Base-by-base conservation (phyloP, 768 basidiomycete genomes). In the Suillus weaverae region DNA sequence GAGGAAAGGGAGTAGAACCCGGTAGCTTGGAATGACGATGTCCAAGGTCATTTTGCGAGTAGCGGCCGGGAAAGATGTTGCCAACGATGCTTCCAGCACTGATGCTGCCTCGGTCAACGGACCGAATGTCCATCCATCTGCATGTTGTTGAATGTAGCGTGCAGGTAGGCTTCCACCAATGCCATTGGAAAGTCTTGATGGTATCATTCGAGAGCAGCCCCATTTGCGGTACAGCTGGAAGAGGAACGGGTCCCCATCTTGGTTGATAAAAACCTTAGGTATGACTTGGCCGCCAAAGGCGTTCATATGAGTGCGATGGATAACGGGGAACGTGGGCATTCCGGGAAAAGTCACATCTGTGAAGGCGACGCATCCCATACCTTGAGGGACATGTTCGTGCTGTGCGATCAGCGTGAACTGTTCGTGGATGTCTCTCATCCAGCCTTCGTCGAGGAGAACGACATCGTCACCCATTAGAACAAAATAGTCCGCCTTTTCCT, bases 191-290 rank as follows among this genome's bases (percentile, higher is more conserved):
- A 87, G 72, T 26, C 81, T 72, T 2, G 74, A 75, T 1, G 72
- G 18, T 22, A 86, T 72, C 84, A 86, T 84, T 10, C 33, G 67
- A 0, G 84, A 82, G 56, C 81, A 82, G 10, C 79, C 81, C 79
- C 83, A 88, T 7, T 84, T 81, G 13, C 86, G 81, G 68, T 88
- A 88, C 4, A 88, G 78, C 71, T 87, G 87, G 71, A 79, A 88
- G 1, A 88, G 69, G 71, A 80, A 88, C 0, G 85, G 83, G 60
- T 86, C 84, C 0, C 84, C 85, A 56, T 87, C 86, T 70, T 88
- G 86, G 65, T 87, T 86, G 50, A 85, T 70, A 70, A 87, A 88
- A 30, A 73, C 67, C 16, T 82, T 75, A 0, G 86, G 86, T 16
- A 88, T 70, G 30, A 87, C 76, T 13, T 79, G 71, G 5, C 85